phyloP scores from a whole-genome alignment of 805 yeast genomes.

The Suhomyces tanzawaensis region DNA sequence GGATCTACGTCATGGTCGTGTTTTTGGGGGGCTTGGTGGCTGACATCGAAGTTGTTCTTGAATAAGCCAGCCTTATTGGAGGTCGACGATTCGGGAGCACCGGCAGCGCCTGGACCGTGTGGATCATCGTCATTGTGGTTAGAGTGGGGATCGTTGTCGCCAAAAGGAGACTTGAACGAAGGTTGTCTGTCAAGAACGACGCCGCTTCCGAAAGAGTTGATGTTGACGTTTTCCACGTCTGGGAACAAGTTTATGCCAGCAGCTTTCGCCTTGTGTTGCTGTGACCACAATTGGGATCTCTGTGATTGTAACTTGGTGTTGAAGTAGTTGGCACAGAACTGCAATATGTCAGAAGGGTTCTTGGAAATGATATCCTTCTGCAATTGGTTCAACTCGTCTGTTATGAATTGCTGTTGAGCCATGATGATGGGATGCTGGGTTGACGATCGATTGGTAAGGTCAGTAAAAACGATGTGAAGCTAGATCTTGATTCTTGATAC shows the following conservation, averaged over 20 bases:
- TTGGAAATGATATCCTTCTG: constrained; percentile 50
- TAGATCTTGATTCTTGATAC: too few species aligned
- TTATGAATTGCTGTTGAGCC: constrained; percentile 15
- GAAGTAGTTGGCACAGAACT: constrained; percentile 75
- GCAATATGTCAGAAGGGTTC: constrained; percentile 67
- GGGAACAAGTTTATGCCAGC: constrained; percentile 51
- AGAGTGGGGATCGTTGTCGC: constrained; percentile 63
- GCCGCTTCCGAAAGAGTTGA: constrained; percentile 29
- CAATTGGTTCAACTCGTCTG: constrained; percentile 59
- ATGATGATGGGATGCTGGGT: constrained; percentile 5
- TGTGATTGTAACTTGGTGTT: constrained; percentile 59
- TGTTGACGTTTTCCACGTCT: constrained; percentile 32
- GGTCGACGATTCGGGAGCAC: constrained; percentile 6
- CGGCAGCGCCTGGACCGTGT: constrained; percentile 7
- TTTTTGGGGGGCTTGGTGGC: constrained; percentile 10
- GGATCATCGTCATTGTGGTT: constrained; percentile 26
- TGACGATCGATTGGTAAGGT: too few species aligned
- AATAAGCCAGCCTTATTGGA: constrained; percentile 10
- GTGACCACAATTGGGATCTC: constrained; percentile 51
- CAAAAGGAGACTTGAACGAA: constrained; percentile 60
- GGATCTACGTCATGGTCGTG: constrained; percentile 11
- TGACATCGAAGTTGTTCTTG: constrained; percentile 15
- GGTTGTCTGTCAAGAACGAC: constrained; percentile 38
- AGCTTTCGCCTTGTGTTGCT: constrained; percentile 46
- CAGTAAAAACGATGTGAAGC: too few species aligned